phyloP scores from a whole-genome alignment of 768 basidiomycete genomes.

The Termitomyces sp. region DNA sequence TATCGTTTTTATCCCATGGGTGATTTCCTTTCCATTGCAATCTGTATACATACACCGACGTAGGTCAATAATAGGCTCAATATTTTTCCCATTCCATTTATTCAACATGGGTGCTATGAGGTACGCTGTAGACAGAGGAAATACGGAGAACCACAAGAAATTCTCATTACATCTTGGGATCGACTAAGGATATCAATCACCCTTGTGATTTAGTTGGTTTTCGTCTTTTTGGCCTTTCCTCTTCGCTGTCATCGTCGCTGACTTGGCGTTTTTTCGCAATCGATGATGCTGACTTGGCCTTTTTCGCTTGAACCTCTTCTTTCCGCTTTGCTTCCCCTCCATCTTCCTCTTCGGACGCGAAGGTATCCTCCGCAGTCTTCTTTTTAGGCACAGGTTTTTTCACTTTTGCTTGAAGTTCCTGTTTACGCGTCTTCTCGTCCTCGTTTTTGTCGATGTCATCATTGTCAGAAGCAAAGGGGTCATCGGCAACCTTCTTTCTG shows the following conservation, averaged over 20 bases:
- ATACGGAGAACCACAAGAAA: no score
- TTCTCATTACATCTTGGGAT: neutral
- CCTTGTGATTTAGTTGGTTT: neutral
- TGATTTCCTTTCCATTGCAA: neutral
- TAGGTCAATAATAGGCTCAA: neutral
- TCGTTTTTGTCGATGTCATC: constrained; percentile 25
- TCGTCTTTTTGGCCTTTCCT: constrained; percentile 34
- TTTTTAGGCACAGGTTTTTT: constrained; percentile 46
- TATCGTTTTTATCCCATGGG: no score
- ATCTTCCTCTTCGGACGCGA: constrained; percentile 28
- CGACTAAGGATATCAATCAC: neutral
- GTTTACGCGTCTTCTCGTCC: constrained; percentile 15
- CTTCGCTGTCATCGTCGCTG: constrained; percentile 17
- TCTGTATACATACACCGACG: neutral
- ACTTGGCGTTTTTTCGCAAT: constrained; percentile 18
- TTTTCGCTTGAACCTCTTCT: constrained; percentile 1
- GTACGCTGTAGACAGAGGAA: no score
- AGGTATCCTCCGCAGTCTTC: constrained; percentile 38
- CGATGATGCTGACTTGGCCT: neutral
- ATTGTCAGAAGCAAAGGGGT: constrained; percentile 59
- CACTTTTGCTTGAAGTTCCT: neutral
- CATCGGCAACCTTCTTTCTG: constrained; percentile 47
- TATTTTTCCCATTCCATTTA: neutral
- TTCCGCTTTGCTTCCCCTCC: constrained; percentile 13
- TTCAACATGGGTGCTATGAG: no score